Evolutionary conservation across 257 asterid genomes (phyloP), one percentile per base, ranked within the genome.

Genomic region (Marsdenia floribunda): DNA sequence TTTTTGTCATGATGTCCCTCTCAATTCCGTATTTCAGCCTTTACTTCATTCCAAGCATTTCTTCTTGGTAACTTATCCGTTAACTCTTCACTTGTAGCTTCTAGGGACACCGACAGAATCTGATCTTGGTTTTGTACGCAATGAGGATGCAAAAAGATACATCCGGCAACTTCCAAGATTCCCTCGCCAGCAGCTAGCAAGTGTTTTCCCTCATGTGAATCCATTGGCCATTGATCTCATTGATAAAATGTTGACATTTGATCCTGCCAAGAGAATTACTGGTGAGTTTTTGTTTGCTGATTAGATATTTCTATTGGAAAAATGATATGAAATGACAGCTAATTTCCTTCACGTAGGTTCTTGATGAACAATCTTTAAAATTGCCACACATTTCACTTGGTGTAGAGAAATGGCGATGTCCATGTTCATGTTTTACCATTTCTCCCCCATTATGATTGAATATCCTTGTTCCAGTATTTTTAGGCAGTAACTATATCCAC

Each of bases 71-170:
- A 70, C 37, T 49, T n/a, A 77, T 74, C 63, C 58, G 61, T 76
- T 14, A 60, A 26, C 46, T 16, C 29, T 19, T 6, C 54, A 38
- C 40, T 81, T 72, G 29, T 77, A 94, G 99, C 96, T 95, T 85
- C 86, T 95, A 40, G 99, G 99, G 65, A 92, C 97, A 4, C 99
- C 99, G 1, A 86, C 88, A 7, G 99, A 95, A 15, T 73, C 96
- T 13, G 99, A 95, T 75, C 87, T 92, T 6, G 87, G 82, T 40
- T 90, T 80, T 85, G 83, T 88, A 58, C 77, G 86, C 69, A 92
- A 87, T 19, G 97, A 92, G 81, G 97, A 90, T 67, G 98, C 97
- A 2, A 92, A 85, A 77, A 88, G 90, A 84, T 95, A 92, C 67
- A 83, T 95, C 57, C 68, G 97, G 19, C 98, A 95, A 73, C 96